Evolutionary conservation across 2,329 filamentous ascomycete genomes (phyloP).

Genomic region (Fusarium avenaceum): DNA sequence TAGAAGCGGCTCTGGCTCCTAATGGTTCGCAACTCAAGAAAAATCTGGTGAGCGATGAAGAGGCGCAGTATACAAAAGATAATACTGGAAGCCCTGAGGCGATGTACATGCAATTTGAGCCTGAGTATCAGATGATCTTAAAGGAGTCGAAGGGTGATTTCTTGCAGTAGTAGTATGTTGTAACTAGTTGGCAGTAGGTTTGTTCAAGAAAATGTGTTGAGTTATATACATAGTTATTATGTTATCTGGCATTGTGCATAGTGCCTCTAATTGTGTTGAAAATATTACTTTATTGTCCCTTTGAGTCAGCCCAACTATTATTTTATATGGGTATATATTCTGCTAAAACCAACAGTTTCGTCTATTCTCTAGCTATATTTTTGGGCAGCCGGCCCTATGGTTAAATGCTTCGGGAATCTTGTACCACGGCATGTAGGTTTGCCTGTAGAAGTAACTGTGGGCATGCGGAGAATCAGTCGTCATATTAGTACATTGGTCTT

Average conservation of each 20-base stretch:
- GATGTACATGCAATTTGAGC: slow-evolving; percentile 48
- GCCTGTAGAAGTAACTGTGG: not conserved
- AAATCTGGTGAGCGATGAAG: slow-evolving; percentile 57
- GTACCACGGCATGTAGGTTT: not conserved
- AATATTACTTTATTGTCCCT: too few relatives aligned
- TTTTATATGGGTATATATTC: too few relatives aligned
- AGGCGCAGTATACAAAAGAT: slow-evolving; percentile 54
- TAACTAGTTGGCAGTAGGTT: not conserved
- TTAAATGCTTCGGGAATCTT: slow-evolving; percentile 3
- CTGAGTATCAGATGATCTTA: slow-evolving; percentile 39
- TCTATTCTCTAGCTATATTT: not conserved
- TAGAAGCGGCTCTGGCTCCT: slow-evolving; percentile 69
- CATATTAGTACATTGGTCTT: too few relatives aligned
- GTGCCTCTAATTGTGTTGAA: too few relatives aligned
- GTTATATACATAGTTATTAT: not conserved
- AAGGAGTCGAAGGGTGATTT: slow-evolving; percentile 40
- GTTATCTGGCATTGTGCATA: too few relatives aligned
- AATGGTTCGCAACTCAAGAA: slow-evolving; percentile 50
- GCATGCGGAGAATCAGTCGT: too few relatives aligned
- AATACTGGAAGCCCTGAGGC: slow-evolving; percentile 44
- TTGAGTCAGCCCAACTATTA: too few relatives aligned
- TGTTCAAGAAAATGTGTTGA: not conserved
- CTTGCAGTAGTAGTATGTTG: slow-evolving; percentile 11
- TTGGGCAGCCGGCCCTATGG: slow-evolving; percentile 3
- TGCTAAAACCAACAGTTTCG: not conserved